phyloP scores from a whole-genome alignment of 2,329 filamentous ascomycete species.

The Nigrospora sphaerica region DNA sequence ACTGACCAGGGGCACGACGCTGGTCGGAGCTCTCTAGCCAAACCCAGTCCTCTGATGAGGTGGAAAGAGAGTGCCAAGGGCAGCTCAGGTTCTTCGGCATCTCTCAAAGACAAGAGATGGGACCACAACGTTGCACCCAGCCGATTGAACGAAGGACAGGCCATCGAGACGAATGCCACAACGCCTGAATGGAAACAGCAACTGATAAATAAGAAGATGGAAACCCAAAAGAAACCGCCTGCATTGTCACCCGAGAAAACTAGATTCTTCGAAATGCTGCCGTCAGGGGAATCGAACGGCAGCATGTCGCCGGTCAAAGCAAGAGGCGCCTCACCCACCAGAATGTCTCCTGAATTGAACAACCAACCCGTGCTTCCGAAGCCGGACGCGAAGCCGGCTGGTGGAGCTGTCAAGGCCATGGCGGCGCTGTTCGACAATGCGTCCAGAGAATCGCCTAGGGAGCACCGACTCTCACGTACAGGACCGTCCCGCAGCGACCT shows the following conservation, averaged over 20 bases:
- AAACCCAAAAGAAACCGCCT: constrained; percentile 6
- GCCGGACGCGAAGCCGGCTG: constrained; percentile 15
- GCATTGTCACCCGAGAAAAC: constrained; percentile 8
- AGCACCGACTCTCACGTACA: constrained; percentile 1
- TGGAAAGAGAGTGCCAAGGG: constrained; percentile 15
- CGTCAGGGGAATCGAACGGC: not conserved
- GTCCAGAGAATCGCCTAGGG: constrained; percentile 15
- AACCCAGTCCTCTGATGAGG: constrained; percentile 5
- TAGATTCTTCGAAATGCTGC: constrained; percentile 7
- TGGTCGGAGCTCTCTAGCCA: not conserved
- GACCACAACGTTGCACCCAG: not conserved
- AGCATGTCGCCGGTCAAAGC: constrained; percentile 2
- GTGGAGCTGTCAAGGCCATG: constrained; percentile 39
- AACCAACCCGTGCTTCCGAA: constrained; percentile 8
- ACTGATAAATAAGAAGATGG: constrained; percentile 4
- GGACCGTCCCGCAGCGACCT: constrained; percentile 6
- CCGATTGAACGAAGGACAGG: too few relatives aligned
- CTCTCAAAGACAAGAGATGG: constrained; percentile 13
- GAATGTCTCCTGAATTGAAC: not conserved
- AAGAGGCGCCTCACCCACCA: constrained; percentile 3
- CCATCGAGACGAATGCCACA: constrained; percentile 1
- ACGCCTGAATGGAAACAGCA: constrained; percentile 13
- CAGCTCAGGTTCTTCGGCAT: constrained; percentile 15
- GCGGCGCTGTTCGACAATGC: constrained; percentile 42
- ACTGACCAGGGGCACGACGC: not conserved